A percentile compares a stretch with the other conserved stretches of the same genome.
phyloP scores from a whole-genome alignment of 176 grass and related monocot species.

The Rhipidocladum racemiflorum region DNA sequence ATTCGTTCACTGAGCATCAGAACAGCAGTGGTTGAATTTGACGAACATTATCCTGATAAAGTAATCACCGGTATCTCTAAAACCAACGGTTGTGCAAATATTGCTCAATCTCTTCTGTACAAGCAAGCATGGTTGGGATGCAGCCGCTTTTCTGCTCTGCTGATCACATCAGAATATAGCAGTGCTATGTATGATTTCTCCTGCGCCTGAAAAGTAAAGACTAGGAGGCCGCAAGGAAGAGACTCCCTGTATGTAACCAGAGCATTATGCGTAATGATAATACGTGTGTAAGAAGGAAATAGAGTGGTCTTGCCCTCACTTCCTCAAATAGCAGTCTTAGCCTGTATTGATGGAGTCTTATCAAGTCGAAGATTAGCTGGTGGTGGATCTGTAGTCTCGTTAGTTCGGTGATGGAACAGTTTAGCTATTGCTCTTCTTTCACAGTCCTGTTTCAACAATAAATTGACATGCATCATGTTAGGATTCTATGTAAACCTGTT shows the following conservation, averaged over 20 bases:
- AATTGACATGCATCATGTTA: conserved; percentile 7
- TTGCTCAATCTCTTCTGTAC: conserved; percentile 2
- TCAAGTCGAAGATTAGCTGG: conserved; percentile 14
- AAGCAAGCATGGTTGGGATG: conserved; percentile 2
- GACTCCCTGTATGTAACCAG: neutral
- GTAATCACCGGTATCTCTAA: neutral
- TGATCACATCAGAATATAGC: neutral
- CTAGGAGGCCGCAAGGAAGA: neutral
- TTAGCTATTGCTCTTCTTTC: conserved; percentile 81
- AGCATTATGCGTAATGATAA: neutral
- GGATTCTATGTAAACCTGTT: neutral
- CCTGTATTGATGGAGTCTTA: conserved; percentile 4
- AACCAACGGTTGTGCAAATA: neutral
- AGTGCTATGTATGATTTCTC: neutral
- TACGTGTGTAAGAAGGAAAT: neutral
- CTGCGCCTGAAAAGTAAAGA: neutral
- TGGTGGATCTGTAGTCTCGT: conserved; percentile 36
- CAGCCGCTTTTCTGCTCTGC: neutral
- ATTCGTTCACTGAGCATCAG: neutral
- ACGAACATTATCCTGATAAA: neutral
- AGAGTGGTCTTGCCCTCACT: neutral
- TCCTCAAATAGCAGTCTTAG: conserved; percentile 18
- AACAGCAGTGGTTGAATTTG: neutral
- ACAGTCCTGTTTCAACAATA: conserved; percentile 64
- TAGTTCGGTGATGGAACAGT: conserved; percentile 71